Evolutionary conservation across 2,329 filamentous ascomycete species (phyloP).

Genomic region (Chrysosporium keratinophilum): DNA sequence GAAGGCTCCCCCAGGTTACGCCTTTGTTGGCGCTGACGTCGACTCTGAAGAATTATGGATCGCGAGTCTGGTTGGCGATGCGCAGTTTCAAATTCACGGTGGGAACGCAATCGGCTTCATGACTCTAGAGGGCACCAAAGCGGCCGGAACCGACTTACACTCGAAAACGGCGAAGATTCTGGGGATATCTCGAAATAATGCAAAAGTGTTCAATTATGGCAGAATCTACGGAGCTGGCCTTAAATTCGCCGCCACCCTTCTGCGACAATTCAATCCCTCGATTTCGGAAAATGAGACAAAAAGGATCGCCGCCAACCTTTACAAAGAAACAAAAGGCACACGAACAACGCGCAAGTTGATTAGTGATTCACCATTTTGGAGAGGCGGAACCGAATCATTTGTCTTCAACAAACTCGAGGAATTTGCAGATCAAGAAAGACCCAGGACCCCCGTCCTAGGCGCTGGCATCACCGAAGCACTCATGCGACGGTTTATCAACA

Average conservation of each 20-base stretch:
- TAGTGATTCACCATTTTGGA: constrained; percentile 73
- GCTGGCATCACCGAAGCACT: constrained; percentile 94
- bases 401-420: constrained; percentile 98
- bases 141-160: constrained; percentile 85
- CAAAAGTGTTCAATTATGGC: constrained; percentile 97
- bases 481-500: constrained; percentile 76
- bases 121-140: constrained; percentile 93
- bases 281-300: constrained; percentile 70
- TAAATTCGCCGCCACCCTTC: constrained; percentile 79
- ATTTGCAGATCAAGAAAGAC: constrained; percentile 87
- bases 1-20: constrained; percentile 77
- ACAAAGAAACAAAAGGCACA: constrained; percentile 78
- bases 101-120: constrained; percentile 98
- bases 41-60: constrained; percentile 98
- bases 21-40: constrained; percentile 92
- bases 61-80: constrained; percentile 85
- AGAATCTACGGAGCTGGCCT: constrained; percentile 96
- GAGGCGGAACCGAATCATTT: constrained; percentile 90
- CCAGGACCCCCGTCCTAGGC: constrained; percentile 81
- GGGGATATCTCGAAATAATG: constrained; percentile 87
- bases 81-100: constrained; percentile 87
- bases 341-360: constrained; percentile 68
- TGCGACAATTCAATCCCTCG: constrained; percentile 84
- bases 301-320: constrained; percentile 66
- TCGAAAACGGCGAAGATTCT: constrained; percentile 86